These are phyloP conservation scores for Leptographium flavum DNA, from an alignment of 2,329 filamentous ascomycete species.

Conservation along the genomic window DNA sequence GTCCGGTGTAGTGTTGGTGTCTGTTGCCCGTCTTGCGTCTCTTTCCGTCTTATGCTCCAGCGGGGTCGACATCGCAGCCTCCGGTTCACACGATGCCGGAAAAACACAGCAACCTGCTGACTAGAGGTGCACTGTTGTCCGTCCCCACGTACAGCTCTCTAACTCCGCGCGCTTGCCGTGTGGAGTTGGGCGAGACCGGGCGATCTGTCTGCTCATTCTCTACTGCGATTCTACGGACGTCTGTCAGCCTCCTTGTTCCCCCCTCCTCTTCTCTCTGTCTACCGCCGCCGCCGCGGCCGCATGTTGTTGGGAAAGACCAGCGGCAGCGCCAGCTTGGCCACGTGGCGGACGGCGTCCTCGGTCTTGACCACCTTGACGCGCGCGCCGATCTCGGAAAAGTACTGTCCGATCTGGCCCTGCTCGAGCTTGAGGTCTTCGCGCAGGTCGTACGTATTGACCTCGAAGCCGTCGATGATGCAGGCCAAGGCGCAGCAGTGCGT, in stretches of 20 bases:
- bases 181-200: too few species aligned
- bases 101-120: neutral
- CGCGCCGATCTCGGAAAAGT: constrained; percentile 65
- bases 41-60: too few species aligned
- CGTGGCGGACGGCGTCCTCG: constrained; percentile 36
- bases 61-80: neutral
- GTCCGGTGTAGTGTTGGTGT: too few species aligned
- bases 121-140: too few species aligned
- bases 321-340: constrained; percentile 64
- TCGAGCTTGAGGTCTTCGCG: constrained; percentile 60
- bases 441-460: constrained; percentile 55
- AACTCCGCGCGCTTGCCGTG: too few species aligned
- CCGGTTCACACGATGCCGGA: neutral
- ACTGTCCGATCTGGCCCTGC: constrained; percentile 54
- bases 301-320: constrained; percentile 62
- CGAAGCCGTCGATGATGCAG: constrained; percentile 58
- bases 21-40: too few species aligned
- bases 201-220: too few species aligned
- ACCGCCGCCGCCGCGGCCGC: constrained; percentile 9
- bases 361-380: constrained; percentile 46
- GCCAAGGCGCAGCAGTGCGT: constrained; percentile 61
- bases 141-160: too few species aligned
- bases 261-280: neutral
- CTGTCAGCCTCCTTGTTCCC: neutral
- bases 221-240: too few species aligned